A percentile compares a stretch with the other conserved stretches of the same genome.
phyloP scores from a whole-genome alignment of 371 early-diverging fungal species.

The Rhizomucor pusillus region DNA sequence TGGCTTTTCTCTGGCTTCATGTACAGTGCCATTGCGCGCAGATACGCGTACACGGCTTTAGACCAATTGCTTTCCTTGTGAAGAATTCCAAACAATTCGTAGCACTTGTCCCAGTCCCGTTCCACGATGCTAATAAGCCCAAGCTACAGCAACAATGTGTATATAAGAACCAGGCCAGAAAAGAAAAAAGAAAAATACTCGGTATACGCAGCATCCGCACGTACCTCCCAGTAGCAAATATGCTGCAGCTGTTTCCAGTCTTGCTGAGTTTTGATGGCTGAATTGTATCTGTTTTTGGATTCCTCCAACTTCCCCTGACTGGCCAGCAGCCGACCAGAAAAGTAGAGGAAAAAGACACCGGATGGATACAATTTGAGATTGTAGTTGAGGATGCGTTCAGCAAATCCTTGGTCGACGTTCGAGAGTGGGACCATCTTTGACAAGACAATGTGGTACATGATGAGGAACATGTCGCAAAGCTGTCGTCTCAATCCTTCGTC shows the following conservation, averaged over 20 bases:
- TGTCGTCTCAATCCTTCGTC: conserved; percentile 36
- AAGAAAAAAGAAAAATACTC: background rate
- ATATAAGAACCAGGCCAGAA: background rate
- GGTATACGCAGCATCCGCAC: background rate
- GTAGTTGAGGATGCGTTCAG: conserved; percentile 34
- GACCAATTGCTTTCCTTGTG: conserved; percentile 74
- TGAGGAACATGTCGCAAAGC: conserved; percentile 63
- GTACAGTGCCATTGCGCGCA: conserved; percentile 57
- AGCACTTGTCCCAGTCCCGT: conserved; percentile 53
- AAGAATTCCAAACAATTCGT: conserved; percentile 52
- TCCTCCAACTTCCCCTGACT: conserved; percentile 42
- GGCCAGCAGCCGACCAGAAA: conserved; percentile 54
- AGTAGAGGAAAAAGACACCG: conserved; percentile 65
- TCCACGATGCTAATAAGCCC: conserved; percentile 47
- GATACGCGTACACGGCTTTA: conserved; percentile 69
- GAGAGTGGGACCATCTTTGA: conserved; percentile 55
- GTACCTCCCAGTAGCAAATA: conserved; percentile 72
- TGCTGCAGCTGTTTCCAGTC: conserved; percentile 80
- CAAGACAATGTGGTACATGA: conserved; percentile 68
- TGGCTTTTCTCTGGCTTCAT: conserved; percentile 11
- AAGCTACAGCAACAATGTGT: conserved; percentile 10
- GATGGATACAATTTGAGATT: conserved; percentile 49
- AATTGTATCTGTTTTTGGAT: conserved; percentile 49
- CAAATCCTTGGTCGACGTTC: conserved; percentile 48
- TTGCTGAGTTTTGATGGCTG: conserved; percentile 41